phyloP scores from a whole-genome alignment of 108 stramenopile species.

The Parietichytrium sp. region DNA sequence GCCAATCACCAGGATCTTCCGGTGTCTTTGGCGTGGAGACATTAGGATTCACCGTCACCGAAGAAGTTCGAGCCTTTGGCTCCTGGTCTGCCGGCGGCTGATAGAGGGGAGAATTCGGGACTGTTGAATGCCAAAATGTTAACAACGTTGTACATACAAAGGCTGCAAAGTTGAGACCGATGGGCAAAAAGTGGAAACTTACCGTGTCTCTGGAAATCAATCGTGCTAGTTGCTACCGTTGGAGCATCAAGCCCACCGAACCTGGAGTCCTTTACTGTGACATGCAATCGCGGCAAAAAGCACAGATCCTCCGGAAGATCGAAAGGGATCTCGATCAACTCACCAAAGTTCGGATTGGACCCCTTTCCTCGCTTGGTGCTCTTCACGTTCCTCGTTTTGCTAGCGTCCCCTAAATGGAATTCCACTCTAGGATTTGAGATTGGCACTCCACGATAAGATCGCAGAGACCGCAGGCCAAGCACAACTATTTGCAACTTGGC shows the following conservation, averaged over 20 bases:
- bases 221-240: constrained; percentile 49
- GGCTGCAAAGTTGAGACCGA: too few species aligned
- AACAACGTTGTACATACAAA: too few species aligned
- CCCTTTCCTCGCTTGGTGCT: constrained; percentile 50
- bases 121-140: too few species aligned
- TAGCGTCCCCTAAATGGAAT: constrained; percentile 48
- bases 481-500: constrained; percentile 47
- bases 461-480: constrained; percentile 55
- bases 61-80: too few species aligned
- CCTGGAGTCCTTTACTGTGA: constrained; percentile 50
- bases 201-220: constrained; percentile 51
- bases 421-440: constrained; percentile 51
- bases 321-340: constrained; percentile 47
- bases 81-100: too few species aligned
- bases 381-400: neutral
- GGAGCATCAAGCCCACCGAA: constrained; percentile 54
- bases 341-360: constrained; percentile 59
- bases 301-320: constrained; percentile 52
- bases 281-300: constrained; percentile 53
- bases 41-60: too few species aligned
- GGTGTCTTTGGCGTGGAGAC: too few species aligned
- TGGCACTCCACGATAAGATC: constrained; percentile 47
- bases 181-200: too few species aligned
- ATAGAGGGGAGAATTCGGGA: too few species aligned
- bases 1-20: too few species aligned